Conservation (phyloP, 306 rosid genomes). For the Cotoneaster glaucophyllus region DNA sequence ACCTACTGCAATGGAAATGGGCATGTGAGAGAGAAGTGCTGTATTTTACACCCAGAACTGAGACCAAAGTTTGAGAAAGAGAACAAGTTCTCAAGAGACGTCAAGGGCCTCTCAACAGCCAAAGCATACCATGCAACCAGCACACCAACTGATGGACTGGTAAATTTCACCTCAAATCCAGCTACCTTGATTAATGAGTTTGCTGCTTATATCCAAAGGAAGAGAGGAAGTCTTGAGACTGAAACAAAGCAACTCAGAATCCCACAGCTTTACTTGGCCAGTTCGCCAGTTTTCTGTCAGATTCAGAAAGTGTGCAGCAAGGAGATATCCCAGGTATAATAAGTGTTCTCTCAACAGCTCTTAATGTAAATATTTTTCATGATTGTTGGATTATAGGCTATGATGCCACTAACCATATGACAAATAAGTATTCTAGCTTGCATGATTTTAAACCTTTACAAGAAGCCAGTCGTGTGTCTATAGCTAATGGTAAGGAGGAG, state of each 20-base stretch:
- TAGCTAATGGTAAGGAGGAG: not conserved
- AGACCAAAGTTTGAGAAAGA: too few species aligned
- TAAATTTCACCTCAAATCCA: not conserved
- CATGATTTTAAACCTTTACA: too few species aligned
- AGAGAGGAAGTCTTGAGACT: not conserved
- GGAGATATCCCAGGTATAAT: not conserved
- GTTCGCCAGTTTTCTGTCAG: not conserved
- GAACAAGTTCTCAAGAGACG: not conserved
- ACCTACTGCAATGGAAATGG: not conserved
- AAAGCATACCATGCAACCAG: too few species aligned
- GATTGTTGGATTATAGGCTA: not conserved
- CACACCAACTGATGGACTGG: too few species aligned
- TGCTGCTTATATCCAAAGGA: not conserved
- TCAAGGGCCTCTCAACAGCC: too few species aligned
- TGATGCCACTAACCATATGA: not conserved
- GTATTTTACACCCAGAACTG: not conserved
- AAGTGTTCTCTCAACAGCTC: not conserved
- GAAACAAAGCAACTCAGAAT: not conserved
- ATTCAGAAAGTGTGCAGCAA: too few species aligned
- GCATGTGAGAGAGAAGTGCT: not conserved
- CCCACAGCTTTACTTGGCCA: not conserved
- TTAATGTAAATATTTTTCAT: not conserved
- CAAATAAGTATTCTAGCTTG: not conserved
- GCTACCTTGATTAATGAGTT: not conserved
- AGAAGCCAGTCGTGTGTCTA: too few species aligned